Conservation (phyloP, 257 asterid genomes). For the Solanum neorickii region DNA sequence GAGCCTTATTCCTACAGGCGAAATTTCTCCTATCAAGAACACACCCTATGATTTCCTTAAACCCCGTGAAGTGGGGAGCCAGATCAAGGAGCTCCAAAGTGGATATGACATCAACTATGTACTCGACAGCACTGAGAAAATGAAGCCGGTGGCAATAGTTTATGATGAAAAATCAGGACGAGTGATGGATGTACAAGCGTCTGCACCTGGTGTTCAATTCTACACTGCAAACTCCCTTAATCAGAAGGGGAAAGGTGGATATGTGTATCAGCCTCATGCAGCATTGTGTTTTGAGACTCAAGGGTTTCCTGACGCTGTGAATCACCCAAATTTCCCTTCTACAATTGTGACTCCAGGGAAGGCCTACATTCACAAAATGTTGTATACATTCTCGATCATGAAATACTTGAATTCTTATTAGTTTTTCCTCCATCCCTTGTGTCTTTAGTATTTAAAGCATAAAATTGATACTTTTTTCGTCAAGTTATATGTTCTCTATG, state of each 20-base stretch:
- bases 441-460: neutral
- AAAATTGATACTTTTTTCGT: neutral
- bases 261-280: neutral
- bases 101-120: constrained; percentile 5
- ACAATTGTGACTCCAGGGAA: neutral
- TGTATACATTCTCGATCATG: neutral
- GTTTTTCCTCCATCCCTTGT: neutral
- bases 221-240: neutral
- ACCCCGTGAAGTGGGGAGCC: neutral
- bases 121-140: neutral
- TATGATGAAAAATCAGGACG: constrained; percentile 2
- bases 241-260: constrained; percentile 9
- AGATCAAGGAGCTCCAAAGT: neutral
- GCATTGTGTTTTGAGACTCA: constrained; percentile 9
- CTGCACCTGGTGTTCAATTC: constrained; percentile 9
- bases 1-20: neutral
- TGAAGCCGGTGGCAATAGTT: constrained; percentile 1
- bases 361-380: neutral
- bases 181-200: neutral
- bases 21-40: neutral
- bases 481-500: neutral
- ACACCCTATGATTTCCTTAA: neutral
- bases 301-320: constrained; percentile 12
- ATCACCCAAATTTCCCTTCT: constrained; percentile 9
- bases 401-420: neutral